phyloP scores from a whole-genome alignment of 78 protist genomes.

The Monocercomonoides exilis region DNA sequence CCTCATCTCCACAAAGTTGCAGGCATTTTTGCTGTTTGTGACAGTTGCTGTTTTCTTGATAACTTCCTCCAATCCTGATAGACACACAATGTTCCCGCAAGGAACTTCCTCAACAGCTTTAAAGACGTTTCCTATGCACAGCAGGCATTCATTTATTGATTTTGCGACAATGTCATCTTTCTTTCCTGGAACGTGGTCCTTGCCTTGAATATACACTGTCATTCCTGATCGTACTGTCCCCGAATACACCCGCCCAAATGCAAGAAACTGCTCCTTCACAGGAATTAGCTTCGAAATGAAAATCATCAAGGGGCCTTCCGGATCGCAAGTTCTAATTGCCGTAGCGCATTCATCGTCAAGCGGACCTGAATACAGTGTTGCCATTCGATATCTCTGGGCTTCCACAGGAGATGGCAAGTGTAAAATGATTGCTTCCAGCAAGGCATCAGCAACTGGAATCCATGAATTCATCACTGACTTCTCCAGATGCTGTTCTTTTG shows the following conservation, averaged over 20 bases:
- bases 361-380: slow-evolving; percentile 2
- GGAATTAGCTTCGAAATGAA: slow-evolving; percentile 2
- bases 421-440: not conserved
- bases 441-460: slow-evolving; percentile 10
- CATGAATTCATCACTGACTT: not conserved
- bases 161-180: not conserved
- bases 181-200: not conserved
- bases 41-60: not conserved
- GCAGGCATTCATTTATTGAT: not conserved
- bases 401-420: slow-evolving; percentile 3
- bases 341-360: slow-evolving; percentile 15
- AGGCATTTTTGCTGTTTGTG: not conserved
- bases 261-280: not conserved
- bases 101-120: not conserved
- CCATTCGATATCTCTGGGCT: not conserved
- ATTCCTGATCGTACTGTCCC: not conserved
- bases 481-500: not conserved
- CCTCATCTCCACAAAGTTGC: not conserved
- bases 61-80: not conserved
- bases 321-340: slow-evolving; percentile 1
- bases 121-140: not conserved
- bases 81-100: not conserved
- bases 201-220: not conserved
- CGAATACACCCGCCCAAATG: slow-evolving; percentile 16
- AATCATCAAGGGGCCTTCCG: slow-evolving; percentile 3